Evolutionary conservation across 2,329 filamentous ascomycete genomes (phyloP).

Genomic region (Raffaelea albimanens): DNA sequence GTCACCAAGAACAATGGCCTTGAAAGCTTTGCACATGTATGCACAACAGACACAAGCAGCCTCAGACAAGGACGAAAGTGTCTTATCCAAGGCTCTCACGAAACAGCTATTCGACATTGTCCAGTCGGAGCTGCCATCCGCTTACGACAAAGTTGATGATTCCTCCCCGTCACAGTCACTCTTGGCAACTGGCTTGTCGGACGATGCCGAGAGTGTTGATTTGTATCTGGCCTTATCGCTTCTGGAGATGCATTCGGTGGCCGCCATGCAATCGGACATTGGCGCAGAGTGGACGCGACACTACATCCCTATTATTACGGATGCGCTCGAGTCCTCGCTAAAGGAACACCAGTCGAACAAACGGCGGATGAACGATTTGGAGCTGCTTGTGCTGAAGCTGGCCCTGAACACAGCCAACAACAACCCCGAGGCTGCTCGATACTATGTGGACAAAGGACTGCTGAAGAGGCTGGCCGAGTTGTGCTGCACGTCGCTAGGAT

Average conservation of each 20-base stretch:
- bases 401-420: slow-evolving; percentile 84
- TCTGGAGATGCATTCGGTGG: slow-evolving; percentile 44
- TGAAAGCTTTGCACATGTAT: slow-evolving; percentile 54
- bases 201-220: slow-evolving; percentile 24
- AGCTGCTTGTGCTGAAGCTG: slow-evolving; percentile 52
- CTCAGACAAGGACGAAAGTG: slow-evolving; percentile 22
- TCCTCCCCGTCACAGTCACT: neutral
- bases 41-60: slow-evolving; percentile 37
- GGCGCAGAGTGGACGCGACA: slow-evolving; percentile 34
- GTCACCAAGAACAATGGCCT: slow-evolving; percentile 52
- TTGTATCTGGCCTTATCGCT: slow-evolving; percentile 36
- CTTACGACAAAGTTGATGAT: slow-evolving; percentile 18
- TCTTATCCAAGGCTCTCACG: slow-evolving; percentile 39
- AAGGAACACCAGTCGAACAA: slow-evolving; percentile 20
- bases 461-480: slow-evolving; percentile 37
- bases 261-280: slow-evolving; percentile 33
- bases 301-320: slow-evolving; percentile 42
- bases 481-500: slow-evolving; percentile 41
- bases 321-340: slow-evolving; percentile 30
- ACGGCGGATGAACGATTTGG: slow-evolving; percentile 23
- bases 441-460: slow-evolving; percentile 55
- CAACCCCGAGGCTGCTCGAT: slow-evolving; percentile 56
- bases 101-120: slow-evolving; percentile 39
- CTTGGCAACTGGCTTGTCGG: slow-evolving; percentile 19
- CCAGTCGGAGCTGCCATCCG: slow-evolving; percentile 19